phyloP scores from a whole-genome alignment of 768 basidiomycete genomes.

The Omphalotus guepiniiformis region DNA sequence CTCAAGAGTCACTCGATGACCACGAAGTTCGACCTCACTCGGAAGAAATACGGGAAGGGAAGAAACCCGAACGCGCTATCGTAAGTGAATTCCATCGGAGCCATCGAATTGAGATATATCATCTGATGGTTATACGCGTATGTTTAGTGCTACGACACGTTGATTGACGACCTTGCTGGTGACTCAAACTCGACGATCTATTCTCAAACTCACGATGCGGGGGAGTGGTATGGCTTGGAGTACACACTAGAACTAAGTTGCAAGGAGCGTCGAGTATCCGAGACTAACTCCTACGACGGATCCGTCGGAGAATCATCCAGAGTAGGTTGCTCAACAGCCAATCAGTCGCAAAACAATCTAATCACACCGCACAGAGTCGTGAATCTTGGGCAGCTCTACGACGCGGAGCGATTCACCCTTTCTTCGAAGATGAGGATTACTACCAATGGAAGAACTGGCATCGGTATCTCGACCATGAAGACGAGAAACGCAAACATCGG shows the following conservation, averaged over 20 bases:
- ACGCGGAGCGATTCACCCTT: slow-evolving; percentile 32
- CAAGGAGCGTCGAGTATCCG: slow-evolving; percentile 21
- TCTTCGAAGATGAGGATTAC: slow-evolving; percentile 37
- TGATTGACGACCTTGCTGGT: slow-evolving; percentile 16
- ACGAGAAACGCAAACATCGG: slow-evolving; percentile 26
- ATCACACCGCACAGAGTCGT: slow-evolving; percentile 27
- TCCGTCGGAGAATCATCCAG: slow-evolving; percentile 33
- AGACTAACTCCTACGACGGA: background rate
- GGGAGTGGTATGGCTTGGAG: slow-evolving; percentile 41
- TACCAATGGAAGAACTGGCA: slow-evolving; percentile 44
- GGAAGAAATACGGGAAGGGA: slow-evolving; percentile 34
- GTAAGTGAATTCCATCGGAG: slow-evolving; percentile 15
- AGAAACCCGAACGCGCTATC: slow-evolving; percentile 28
- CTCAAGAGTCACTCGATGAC: slow-evolving; percentile 21
- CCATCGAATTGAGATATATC: background rate
- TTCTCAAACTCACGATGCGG: slow-evolving; percentile 17
- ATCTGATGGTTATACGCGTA: background rate
- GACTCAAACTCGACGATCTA: background rate
- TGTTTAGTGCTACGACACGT: slow-evolving; percentile 16
- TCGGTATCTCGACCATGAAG: slow-evolving; percentile 34
- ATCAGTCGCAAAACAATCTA: background rate
- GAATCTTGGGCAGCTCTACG: slow-evolving; percentile 43
- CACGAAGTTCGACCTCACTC: slow-evolving; percentile 12
- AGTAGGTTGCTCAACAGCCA: slow-evolving; percentile 17
- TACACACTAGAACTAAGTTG: slow-evolving; percentile 40